Percentiles rank a stretch among this genome's conserved stretches.
These are phyloP conservation scores for Phytopythium aichiense DNA, from an alignment of 352 stramenopile genomes.

Conservation along the genomic window DNA sequence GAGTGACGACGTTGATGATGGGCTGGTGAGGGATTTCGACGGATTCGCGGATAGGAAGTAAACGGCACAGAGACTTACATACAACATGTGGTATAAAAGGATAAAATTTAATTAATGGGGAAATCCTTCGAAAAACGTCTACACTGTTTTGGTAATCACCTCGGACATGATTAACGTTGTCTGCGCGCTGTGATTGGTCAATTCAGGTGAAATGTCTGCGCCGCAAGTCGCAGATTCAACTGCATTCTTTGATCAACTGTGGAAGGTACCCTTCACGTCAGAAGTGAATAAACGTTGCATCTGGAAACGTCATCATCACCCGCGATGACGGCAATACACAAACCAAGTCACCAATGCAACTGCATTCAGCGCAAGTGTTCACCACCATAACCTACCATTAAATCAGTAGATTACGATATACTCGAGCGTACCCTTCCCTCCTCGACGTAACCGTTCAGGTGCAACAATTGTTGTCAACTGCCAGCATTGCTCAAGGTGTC, in stretches of 20 bases:
- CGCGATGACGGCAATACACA: conserved; percentile 3
- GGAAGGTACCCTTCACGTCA: background rate
- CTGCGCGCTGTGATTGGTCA: conserved; percentile 4
- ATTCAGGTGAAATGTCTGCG: background rate
- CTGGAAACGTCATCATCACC: background rate
- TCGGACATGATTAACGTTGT: background rate
- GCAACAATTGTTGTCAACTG: no score
- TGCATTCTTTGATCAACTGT: background rate
- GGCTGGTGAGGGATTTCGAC: background rate
- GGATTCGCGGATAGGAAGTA: background rate
- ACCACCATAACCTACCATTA: background rate
- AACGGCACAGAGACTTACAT: background rate
- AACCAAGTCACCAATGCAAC: background rate
- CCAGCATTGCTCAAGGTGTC: no score
- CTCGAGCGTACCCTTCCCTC: no score
- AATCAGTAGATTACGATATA: background rate
- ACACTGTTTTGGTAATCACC: conserved; percentile 1
- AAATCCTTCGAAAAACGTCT: background rate
- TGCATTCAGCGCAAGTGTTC: background rate
- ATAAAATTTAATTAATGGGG: background rate
- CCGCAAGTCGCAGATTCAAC: background rate
- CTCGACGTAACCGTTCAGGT: background rate
- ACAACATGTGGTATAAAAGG: background rate
- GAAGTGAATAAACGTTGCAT: background rate
- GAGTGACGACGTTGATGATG: background rate